A percentile compares a stretch with the other conserved stretches of the same genome.
Evolutionary conservation across 495 filamentous ascomycete genomes (phyloP).

Genomic region (Tuber aestivum): DNA sequence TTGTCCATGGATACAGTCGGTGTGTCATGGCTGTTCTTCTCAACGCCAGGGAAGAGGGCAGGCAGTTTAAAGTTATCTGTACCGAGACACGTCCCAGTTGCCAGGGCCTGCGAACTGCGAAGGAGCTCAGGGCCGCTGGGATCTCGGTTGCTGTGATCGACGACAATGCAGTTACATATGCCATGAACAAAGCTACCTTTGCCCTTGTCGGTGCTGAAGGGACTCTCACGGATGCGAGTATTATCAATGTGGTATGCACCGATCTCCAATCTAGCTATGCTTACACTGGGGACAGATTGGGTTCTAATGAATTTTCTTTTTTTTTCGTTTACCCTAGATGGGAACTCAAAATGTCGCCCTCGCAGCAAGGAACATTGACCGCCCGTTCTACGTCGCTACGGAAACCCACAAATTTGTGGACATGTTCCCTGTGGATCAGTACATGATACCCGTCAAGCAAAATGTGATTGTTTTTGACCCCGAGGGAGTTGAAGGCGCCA

Average conservation of each 20-base stretch:
- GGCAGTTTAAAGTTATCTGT: constrained; percentile 80
- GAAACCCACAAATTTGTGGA: constrained; percentile 94
- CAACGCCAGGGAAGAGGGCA: constrained; percentile 62
- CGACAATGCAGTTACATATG: constrained; percentile 73
- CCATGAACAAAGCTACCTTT: constrained; percentile 72
- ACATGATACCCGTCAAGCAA: constrained; percentile 69
- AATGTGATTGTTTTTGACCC: constrained; percentile 61
- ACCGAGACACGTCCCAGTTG: constrained; percentile 56
- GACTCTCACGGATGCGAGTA: constrained; percentile 87
- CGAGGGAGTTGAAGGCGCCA: constrained; percentile 47
- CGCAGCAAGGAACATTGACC: constrained; percentile 67
- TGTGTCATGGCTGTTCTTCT: constrained; percentile 72
- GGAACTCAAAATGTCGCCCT: constrained; percentile 87
- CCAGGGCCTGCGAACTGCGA: constrained; percentile 57
- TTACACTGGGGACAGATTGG: not conserved
- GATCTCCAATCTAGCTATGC: not conserved
- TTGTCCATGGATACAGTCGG: constrained; percentile 81
- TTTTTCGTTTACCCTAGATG: constrained; percentile 49
- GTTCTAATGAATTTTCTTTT: not conserved
- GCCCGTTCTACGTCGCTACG: constrained; percentile 83
- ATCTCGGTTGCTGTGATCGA: constrained; percentile 80
- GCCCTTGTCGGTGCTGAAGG: constrained; percentile 91
- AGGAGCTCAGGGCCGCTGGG: constrained; percentile 62
- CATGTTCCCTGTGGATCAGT: constrained; percentile 70
- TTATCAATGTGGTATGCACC: constrained; percentile 55